phyloP scores from a whole-genome alignment of 2,329 filamentous ascomycete genomes.

The Hypocreales sp. region DNA sequence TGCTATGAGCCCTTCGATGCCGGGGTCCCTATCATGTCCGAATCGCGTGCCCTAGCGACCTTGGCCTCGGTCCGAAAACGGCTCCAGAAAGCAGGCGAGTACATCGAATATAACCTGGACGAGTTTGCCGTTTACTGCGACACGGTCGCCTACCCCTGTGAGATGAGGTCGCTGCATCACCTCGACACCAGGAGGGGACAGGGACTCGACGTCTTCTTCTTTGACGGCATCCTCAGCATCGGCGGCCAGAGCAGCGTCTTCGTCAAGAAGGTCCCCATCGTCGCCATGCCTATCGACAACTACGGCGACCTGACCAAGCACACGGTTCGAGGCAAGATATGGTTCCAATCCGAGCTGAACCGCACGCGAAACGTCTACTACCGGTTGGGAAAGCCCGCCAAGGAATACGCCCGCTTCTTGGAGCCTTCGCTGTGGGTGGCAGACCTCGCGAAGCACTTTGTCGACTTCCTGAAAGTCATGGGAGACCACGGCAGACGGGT shows the following conservation, averaged over 20 bases:
- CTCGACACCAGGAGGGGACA: conserved; percentile 27
- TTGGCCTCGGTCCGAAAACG: conserved; percentile 4
- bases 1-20: conserved; percentile 16
- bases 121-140: conserved; percentile 43
- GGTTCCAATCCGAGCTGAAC: conserved; percentile 42
- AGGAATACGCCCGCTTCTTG: conserved; percentile 48
- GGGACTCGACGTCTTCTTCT: conserved; percentile 28
- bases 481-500: conserved; percentile 19
- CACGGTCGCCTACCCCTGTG: conserved; percentile 17
- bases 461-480: conserved; percentile 43
- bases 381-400: conserved; percentile 35
- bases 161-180: conserved; percentile 40
- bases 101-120: conserved; percentile 35
- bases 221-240: conserved; percentile 43
- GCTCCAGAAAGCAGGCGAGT: conserved; percentile 9
- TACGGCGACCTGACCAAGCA: conserved; percentile 35
- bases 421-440: conserved; percentile 54
- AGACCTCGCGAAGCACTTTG: conserved; percentile 53
- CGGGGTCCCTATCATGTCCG: conserved; percentile 8
- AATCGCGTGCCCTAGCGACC: conserved; percentile 5
- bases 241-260: conserved; percentile 29
- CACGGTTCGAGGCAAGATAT: conserved; percentile 39
- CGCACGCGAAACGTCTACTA: conserved; percentile 41
- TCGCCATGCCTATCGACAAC: conserved; percentile 46
- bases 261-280: conserved; percentile 40